phyloP scores from a whole-genome alignment of 352 stramenopile species.

The Phytopythium delawarense region DNA sequence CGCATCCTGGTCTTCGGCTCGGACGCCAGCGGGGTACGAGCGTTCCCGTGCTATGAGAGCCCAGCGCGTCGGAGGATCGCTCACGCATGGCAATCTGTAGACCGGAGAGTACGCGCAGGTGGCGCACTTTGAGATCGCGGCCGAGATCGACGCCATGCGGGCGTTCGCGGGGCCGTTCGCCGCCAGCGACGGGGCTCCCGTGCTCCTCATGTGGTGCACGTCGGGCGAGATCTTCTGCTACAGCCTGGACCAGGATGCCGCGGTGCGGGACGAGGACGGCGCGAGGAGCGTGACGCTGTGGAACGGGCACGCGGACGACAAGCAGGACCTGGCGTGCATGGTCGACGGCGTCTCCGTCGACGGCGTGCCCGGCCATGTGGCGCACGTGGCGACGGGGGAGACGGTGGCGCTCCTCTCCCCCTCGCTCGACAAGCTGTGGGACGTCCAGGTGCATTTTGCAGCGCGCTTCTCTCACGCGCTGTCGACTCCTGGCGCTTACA shows the following conservation, averaged over 20 bases:
- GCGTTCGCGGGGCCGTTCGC: conserved; percentile 17
- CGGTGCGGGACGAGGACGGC: conserved; percentile 11
- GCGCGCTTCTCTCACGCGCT: no score
- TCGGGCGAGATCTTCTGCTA: conserved; percentile 51
- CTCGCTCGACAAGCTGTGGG: conserved; percentile 36
- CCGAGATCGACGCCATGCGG: conserved; percentile 57
- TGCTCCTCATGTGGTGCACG: conserved; percentile 45
- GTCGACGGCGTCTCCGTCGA: conserved; percentile 31
- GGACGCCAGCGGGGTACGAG: conserved; percentile 23
- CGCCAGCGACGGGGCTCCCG: conserved; percentile 11
- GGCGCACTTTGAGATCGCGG: conserved; percentile 45
- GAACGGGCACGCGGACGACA: conserved; percentile 21
- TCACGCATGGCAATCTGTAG: conserved; percentile 13
- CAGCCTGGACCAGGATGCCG: neutral
- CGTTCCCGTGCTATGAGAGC: no score
- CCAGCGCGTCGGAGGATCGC: no score
- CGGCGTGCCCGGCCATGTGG: conserved; percentile 18
- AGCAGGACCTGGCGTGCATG: conserved; percentile 38
- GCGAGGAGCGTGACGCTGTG: conserved; percentile 26
- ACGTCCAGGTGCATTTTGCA: conserved; percentile 26
- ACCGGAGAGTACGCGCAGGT: conserved; percentile 44
- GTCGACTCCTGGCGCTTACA: no score
- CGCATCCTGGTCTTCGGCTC: conserved; percentile 45
- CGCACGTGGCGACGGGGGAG: conserved; percentile 34
- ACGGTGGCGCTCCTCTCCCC: conserved; percentile 33